Percentiles rank a stretch among this genome's conserved stretches.
phyloP scores from a whole-genome alignment of 768 basidiomycete species.

The Chalciporus piperatus region DNA sequence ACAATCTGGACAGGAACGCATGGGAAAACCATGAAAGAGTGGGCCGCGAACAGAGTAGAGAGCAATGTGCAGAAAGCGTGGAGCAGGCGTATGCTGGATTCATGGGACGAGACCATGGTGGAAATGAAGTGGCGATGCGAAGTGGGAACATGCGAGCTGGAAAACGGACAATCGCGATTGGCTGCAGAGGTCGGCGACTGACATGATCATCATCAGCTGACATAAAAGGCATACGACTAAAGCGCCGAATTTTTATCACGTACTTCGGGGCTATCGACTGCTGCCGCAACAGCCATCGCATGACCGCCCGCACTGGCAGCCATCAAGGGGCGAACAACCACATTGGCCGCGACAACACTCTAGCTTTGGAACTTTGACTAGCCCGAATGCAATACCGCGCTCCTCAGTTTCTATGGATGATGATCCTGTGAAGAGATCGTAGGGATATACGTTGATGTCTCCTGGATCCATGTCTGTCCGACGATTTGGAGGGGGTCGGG shows the following conservation, averaged over 20 bases:
- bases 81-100: background rate
- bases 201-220: background rate
- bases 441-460: slow-evolving; percentile 48
- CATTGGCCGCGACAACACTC: slow-evolving; percentile 66
- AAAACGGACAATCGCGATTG: background rate
- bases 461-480: slow-evolving; percentile 47
- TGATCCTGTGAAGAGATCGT: slow-evolving; percentile 33
- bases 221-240: background rate
- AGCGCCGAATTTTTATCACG: background rate
- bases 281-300: slow-evolving; percentile 54
- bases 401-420: slow-evolving; percentile 36
- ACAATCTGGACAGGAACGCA: background rate
- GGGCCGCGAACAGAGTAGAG: background rate
- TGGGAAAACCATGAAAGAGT: background rate
- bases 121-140: background rate
- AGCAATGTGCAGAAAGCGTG: background rate
- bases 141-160: background rate
- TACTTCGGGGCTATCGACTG: background rate
- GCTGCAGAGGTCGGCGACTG: too few species aligned
- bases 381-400: slow-evolving; percentile 42
- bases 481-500: slow-evolving; percentile 48
- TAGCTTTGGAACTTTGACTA: slow-evolving; percentile 59
- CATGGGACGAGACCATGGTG: too few species aligned
- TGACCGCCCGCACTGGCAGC: slow-evolving; percentile 53
- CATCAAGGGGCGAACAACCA: slow-evolving; percentile 46